Conservation (phyloP, 192 early-diverging fungal genomes). For the Linnemannia schmuckeri region DNA sequence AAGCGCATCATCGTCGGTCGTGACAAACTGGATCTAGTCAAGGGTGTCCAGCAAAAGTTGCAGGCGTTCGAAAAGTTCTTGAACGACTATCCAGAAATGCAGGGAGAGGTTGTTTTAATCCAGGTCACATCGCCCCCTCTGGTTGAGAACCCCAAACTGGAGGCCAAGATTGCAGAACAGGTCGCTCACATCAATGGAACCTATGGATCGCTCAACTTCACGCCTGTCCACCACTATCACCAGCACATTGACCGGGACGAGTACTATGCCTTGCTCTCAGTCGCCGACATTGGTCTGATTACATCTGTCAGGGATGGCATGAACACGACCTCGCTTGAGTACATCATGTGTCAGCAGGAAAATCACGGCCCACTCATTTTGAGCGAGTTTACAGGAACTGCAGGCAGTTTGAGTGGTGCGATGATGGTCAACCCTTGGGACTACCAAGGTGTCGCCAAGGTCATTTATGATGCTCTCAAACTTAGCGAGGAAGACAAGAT, state of each 20-base stretch:
- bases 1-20: slow-evolving; percentile 96
- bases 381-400: slow-evolving; percentile 97
- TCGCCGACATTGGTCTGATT: slow-evolving; percentile 94
- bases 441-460: slow-evolving; percentile 79
- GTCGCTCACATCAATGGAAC: slow-evolving; percentile 93
- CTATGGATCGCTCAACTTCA: slow-evolving; percentile 95
- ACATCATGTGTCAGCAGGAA: slow-evolving; percentile 91
- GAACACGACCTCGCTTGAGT: slow-evolving; percentile 97
- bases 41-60: slow-evolving; percentile 95
- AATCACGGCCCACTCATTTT: slow-evolving; percentile 90
- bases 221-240: slow-evolving; percentile 92
- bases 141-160: slow-evolving; percentile 73
- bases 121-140: slow-evolving; percentile 96
- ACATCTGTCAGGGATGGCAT: slow-evolving; percentile 96
- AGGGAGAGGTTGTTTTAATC: slow-evolving; percentile 85
- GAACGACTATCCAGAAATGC: slow-evolving; percentile 92
- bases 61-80: slow-evolving; percentile 95
- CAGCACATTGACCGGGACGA: slow-evolving; percentile 95
- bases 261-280: slow-evolving; percentile 93
- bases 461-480: slow-evolving; percentile 79
- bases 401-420: slow-evolving; percentile 81
- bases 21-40: slow-evolving; percentile 95
- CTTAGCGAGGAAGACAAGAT: slow-evolving; percentile 76
- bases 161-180: slow-evolving; percentile 87
- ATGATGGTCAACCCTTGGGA: slow-evolving; percentile 94